phyloP scores from a whole-genome alignment of 495 filamentous ascomycete species.

The Letharia lupina region DNA sequence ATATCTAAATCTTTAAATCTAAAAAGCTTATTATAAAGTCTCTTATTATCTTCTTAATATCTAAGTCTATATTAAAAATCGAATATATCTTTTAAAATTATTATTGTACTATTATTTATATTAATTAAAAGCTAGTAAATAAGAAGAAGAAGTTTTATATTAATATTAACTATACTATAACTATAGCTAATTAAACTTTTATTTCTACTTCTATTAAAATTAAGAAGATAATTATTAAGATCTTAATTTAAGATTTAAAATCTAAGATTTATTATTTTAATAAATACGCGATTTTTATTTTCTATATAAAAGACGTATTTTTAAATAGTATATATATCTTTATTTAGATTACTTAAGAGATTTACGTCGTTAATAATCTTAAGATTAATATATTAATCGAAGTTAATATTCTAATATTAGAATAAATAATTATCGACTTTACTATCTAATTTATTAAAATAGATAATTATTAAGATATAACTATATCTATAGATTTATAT shows the following conservation, averaged over 20 bases:
- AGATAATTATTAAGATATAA: no score
- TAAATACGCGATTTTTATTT: background rate
- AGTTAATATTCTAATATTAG: background rate
- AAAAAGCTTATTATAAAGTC: background rate
- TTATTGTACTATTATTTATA: background rate
- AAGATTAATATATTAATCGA: slow-evolving; percentile 8
- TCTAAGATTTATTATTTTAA: background rate
- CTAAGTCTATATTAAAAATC: background rate
- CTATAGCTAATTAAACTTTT: background rate
- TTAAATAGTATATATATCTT: background rate
- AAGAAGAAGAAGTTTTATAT: background rate
- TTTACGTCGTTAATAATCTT: background rate
- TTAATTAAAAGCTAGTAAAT: background rate
- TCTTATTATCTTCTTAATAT: background rate
- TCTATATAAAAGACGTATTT: background rate
- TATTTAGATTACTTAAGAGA: background rate
- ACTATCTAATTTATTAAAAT: background rate
- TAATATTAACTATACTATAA: background rate
- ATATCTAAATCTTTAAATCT: background rate
- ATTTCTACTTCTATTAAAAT: background rate
- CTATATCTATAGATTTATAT: no score
- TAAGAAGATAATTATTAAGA: background rate
- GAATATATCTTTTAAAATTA: background rate
- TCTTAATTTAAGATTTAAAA: background rate
- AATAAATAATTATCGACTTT: slow-evolving; percentile 4